phyloP scores from a whole-genome alignment of 2,329 filamentous ascomycete species.

The Apiospora marii region DNA sequence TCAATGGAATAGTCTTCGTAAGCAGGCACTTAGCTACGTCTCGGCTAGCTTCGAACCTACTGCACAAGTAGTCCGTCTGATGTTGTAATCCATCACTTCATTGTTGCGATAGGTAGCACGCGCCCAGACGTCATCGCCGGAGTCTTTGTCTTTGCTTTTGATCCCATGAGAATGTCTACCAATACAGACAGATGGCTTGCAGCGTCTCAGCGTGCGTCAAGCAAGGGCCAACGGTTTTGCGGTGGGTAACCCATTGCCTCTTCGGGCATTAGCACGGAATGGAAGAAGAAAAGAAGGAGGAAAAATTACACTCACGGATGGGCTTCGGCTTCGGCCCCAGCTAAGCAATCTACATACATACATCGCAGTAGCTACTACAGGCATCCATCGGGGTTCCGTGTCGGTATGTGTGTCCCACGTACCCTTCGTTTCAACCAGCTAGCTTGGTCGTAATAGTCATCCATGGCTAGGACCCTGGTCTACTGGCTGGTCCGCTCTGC shows the following conservation, averaged over 20 bases:
- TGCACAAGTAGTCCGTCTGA: background rate
- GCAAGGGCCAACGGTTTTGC: constrained; percentile 3
- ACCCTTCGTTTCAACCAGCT: background rate
- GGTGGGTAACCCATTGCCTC: background rate
- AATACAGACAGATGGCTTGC: background rate
- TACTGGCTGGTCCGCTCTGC: background rate
- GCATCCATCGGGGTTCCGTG: constrained; percentile 13
- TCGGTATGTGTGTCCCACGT: background rate
- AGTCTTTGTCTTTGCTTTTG: background rate
- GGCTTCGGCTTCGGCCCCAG: constrained; percentile 11
- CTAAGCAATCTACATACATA: background rate
- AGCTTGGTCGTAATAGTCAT: constrained; percentile 16
- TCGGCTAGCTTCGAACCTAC: background rate
- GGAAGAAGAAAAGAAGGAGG: background rate
- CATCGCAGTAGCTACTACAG: background rate
- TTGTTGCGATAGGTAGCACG: constrained; percentile 1
- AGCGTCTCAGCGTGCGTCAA: background rate
- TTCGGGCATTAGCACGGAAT: background rate
- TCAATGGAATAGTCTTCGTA: background rate
- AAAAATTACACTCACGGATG: background rate
- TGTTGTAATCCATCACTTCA: constrained; percentile 19
- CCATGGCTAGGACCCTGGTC: background rate
- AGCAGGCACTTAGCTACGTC: background rate
- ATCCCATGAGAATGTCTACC: background rate
- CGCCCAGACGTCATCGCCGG: background rate